These are phyloP conservation scores for Ailanthus altissimus DNA, from an alignment of 345 rosid genomes.

Conservation along the genomic window DNA sequence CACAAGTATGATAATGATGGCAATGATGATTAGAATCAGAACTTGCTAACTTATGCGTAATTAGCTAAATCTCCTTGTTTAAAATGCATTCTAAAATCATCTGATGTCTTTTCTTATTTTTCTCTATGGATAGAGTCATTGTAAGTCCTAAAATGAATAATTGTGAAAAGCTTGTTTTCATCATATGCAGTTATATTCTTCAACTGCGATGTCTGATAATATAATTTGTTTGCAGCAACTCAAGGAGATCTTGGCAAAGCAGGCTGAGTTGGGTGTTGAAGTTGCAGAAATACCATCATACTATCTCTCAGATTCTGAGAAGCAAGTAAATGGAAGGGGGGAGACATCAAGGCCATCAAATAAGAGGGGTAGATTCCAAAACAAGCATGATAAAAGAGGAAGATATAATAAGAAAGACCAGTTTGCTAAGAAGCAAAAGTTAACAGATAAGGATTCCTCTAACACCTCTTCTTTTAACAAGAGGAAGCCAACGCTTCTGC, in stretches of 20 bases:
- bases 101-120: no score
- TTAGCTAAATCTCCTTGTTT: no score
- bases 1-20: no score
- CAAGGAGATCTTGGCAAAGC: conserved; percentile 82
- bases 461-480: conserved; percentile 31
- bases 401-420: conserved; percentile 39
- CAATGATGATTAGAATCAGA: no score
- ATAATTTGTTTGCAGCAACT: conserved; percentile 65
- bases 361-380: conserved; percentile 40
- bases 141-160: no score
- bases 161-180: no score
- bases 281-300: conserved; percentile 87
- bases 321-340: conserved; percentile 31
- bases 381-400: conserved; percentile 51
- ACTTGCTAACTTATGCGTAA: no score
- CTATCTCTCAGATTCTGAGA: conserved; percentile 57
- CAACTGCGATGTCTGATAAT: not conserved
- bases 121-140: no score
- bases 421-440: conserved; percentile 33
- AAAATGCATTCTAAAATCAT: no score
- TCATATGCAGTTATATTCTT: no score
- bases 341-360: conserved; percentile 28
- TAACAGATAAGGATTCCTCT: conserved; percentile 27
- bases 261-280: conserved; percentile 86
- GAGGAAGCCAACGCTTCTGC: conserved; percentile 65